A percentile compares a stretch with the other conserved stretches of the same genome.
phyloP scores from a whole-genome alignment of 495 filamentous ascomycete species.

The Penicillium silybi region DNA sequence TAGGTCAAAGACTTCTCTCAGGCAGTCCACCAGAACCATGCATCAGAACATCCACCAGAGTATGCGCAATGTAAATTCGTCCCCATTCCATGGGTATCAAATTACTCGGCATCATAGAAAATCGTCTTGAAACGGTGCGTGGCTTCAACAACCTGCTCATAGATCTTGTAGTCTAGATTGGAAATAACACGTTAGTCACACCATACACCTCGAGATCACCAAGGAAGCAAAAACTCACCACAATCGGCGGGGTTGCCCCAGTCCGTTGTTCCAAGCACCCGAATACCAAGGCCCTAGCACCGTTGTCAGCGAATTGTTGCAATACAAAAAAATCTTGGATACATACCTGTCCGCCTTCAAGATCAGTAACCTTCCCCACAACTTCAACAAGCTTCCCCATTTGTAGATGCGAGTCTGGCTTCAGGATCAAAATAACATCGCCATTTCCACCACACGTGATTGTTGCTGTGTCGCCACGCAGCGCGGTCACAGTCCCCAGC shows the following conservation, averaged over 20 bases:
- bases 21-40: no score
- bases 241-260: constrained; percentile 57
- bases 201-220: neutral
- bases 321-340: neutral
- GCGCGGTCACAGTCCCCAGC: constrained; percentile 75
- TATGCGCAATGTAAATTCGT: neutral
- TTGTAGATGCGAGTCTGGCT: constrained; percentile 74
- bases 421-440: constrained; percentile 66
- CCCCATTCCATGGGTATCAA: neutral
- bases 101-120: constrained; percentile 57
- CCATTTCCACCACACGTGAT: constrained; percentile 67
- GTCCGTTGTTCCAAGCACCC: constrained; percentile 71
- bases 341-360: constrained; percentile 40
- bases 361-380: constrained; percentile 79
- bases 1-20: neutral
- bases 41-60: neutral
- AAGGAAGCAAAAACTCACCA: constrained; percentile 26
- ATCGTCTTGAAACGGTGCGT: constrained; percentile 80
- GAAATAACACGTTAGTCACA: neutral
- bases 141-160: constrained; percentile 80
- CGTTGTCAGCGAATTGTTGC: neutral
- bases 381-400: constrained; percentile 80
- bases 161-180: constrained; percentile 67
- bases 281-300: constrained; percentile 63
- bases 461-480: constrained; percentile 76